Evolutionary conservation across 768 basidiomycete genomes (phyloP).

Genomic region (Rhizopogon rudus): DNA sequence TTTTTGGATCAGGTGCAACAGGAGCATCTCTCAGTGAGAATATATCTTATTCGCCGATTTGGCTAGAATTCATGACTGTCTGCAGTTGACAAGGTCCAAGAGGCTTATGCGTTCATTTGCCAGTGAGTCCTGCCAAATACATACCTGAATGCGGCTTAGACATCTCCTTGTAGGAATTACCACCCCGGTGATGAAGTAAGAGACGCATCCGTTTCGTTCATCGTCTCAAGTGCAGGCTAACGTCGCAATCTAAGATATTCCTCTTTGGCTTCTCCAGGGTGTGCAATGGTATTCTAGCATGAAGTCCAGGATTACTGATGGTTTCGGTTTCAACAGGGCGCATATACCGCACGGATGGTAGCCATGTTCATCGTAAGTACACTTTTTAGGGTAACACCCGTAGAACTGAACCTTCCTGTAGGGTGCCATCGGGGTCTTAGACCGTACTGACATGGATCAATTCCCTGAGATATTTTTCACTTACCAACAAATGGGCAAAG

Average conservation of each 20-base stretch:
- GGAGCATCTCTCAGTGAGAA: conserved; percentile 54
- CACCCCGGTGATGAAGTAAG: conserved; percentile 65
- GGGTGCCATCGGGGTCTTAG: conserved; percentile 69
- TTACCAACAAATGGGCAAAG: conserved; percentile 59
- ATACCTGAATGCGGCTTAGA: background rate
- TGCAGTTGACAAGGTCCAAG: conserved; percentile 67
- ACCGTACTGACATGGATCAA: conserved; percentile 67
- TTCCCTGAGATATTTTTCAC: conserved; percentile 60
- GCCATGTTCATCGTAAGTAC: conserved; percentile 60
- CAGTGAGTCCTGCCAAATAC: conserved; percentile 45
- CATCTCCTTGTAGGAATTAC: conserved; percentile 48
- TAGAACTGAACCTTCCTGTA: conserved; percentile 17
- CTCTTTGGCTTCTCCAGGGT: conserved; percentile 77
- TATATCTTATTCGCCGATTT: background rate
- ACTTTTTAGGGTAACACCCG: conserved; percentile 1
- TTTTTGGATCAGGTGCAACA: conserved; percentile 45
- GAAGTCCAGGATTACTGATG: conserved; percentile 3
- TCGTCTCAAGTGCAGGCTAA: conserved; percentile 6
- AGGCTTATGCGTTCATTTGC: conserved; percentile 76
- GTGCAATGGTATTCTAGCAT: conserved; percentile 10
- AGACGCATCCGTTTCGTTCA: background rate
- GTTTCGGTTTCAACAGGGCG: conserved; percentile 41
- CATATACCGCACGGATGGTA: conserved; percentile 73
- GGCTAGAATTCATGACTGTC: conserved; percentile 2
- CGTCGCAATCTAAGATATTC: conserved; percentile 47